Evolutionary conservation across 2,329 filamentous ascomycete species (phyloP).

Genomic region (Ramularia collo-cygni): DNA sequence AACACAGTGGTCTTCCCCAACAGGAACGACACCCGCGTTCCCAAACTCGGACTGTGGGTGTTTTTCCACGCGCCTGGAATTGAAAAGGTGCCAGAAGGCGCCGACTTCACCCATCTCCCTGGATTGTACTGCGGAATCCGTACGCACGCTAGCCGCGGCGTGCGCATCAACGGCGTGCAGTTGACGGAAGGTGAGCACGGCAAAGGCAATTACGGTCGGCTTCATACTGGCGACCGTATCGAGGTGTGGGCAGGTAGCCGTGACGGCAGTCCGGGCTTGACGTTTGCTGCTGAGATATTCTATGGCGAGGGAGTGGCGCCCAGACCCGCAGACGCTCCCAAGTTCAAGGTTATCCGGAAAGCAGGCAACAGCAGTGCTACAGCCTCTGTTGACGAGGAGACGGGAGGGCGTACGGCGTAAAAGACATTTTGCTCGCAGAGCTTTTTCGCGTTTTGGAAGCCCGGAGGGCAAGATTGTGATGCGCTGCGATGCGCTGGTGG

Average conservation of each 20-base stretch:
- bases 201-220: conserved; percentile 53
- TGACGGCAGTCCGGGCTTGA: conserved; percentile 28
- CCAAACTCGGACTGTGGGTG: conserved; percentile 74
- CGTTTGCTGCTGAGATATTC: conserved; percentile 40
- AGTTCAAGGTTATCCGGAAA: conserved; percentile 4
- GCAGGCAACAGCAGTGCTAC: not conserved
- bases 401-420: too few relatives aligned
- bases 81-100: conserved; percentile 46
- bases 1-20: conserved; percentile 64
- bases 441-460: too few relatives aligned
- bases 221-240: conserved; percentile 72
- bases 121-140: conserved; percentile 65
- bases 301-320: conserved; percentile 30
- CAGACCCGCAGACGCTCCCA: conserved; percentile 9
- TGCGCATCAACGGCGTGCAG: conserved; percentile 67
- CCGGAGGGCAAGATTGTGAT: too few relatives aligned
- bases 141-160: conserved; percentile 69
- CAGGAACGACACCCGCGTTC: conserved; percentile 61
- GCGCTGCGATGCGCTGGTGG: too few relatives aligned
- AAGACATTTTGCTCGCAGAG: too few relatives aligned
- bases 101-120: conserved; percentile 47
- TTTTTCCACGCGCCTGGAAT: conserved; percentile 65
- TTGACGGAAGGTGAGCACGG: conserved; percentile 52
- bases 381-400: too few relatives aligned
- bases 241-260: conserved; percentile 57